phyloP scores from a whole-genome alignment of 2,329 filamentous ascomycete genomes.

The Penicillium sp. region DNA sequence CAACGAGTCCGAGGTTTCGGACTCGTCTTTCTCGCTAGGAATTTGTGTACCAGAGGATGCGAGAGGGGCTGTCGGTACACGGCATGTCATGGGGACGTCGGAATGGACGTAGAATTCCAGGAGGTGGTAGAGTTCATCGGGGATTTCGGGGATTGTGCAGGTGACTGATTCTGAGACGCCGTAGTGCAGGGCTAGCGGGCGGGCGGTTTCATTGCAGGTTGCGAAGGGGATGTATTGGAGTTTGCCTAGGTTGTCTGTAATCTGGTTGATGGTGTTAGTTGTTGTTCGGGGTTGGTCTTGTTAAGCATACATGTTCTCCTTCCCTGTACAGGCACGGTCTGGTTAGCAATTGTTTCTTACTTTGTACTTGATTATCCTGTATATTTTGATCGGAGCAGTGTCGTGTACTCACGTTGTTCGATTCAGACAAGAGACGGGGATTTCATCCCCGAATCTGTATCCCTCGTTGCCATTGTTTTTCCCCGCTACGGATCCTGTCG shows the following conservation, averaged over 20 bases:
- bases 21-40: slow-evolving; percentile 34
- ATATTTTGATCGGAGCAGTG: background rate
- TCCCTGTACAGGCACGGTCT: slow-evolving; percentile 8
- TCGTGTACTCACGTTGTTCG: slow-evolving; percentile 59
- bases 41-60: slow-evolving; percentile 21
- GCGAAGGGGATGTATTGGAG: slow-evolving; percentile 91
- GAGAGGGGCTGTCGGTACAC: slow-evolving; percentile 71
- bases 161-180: slow-evolving; percentile 61
- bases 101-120: slow-evolving; percentile 91
- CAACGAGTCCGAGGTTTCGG: slow-evolving; percentile 48
- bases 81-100: slow-evolving; percentile 87
- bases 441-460: slow-evolving; percentile 53
- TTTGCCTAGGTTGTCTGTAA: slow-evolving; percentile 72
- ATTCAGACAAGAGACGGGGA: slow-evolving; percentile 68
- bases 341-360: slow-evolving; percentile 5
- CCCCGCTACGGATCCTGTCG: slow-evolving; percentile 22
- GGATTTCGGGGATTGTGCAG: slow-evolving; percentile 48
- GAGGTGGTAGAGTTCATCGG: slow-evolving; percentile 52
- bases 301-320: slow-evolving; percentile 24
- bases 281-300: slow-evolving; percentile 1
- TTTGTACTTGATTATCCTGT: too few relatives aligned
- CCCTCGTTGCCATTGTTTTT: slow-evolving; percentile 21
- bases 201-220: slow-evolving; percentile 77
- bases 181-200: slow-evolving; percentile 78
- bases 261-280: slow-evolving; percentile 36